Base-by-base conservation (phyloP, 2,329 filamentous ascomycete species). In the Aschersonia sp. region DNA sequence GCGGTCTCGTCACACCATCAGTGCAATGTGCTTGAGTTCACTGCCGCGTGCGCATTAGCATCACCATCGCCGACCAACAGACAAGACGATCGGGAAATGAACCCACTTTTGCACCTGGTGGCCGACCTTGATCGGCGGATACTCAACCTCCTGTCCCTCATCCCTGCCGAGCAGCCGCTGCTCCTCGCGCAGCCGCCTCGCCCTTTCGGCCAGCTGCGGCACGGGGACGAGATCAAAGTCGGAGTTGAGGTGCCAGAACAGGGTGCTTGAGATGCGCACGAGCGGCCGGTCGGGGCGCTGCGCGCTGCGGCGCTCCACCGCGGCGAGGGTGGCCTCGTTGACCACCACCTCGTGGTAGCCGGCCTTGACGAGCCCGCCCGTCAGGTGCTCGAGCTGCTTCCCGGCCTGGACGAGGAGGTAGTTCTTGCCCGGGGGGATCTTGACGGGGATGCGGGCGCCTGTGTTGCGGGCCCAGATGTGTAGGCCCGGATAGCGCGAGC, bases 391-490 rank as follows among this genome's bases (percentile, higher is more conserved):
- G 48, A 80, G 67, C 63, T 80, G 76, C 65, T 79, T 79, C 49
- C 76, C 76, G 2, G 76, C 76, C 56, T 80, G 76, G 6, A 80
- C 76, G 12, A 80, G 68, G 12, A 80, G 66, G 59, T 78, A 68
- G 58, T 75, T 12, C 35, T 12, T 76, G 4, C 75, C 75, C 4
- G 64, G 63, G 0, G 76, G 76, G 53, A 80, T 79, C 61, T 70
- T 69, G 52, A 80, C 76, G 43, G 76, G 61, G 53, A 80, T 78
- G 53, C 71, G 70, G 51, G 66, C 68, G 43, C 76, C 76, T 2
- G 76, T 79, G 68, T 80, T 80, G 54, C 76, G 74, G 29, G 75
- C 76, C 76, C 76, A 80, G 56, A 80, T 73, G 64, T 80, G 71
- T 54, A 80, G 68, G 2, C 76, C 76, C 0, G 76, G 76, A 54